Conservation (phyloP, 2,329 filamentous ascomycete genomes). For the Paracorniculantispora psalliotae region DNA sequence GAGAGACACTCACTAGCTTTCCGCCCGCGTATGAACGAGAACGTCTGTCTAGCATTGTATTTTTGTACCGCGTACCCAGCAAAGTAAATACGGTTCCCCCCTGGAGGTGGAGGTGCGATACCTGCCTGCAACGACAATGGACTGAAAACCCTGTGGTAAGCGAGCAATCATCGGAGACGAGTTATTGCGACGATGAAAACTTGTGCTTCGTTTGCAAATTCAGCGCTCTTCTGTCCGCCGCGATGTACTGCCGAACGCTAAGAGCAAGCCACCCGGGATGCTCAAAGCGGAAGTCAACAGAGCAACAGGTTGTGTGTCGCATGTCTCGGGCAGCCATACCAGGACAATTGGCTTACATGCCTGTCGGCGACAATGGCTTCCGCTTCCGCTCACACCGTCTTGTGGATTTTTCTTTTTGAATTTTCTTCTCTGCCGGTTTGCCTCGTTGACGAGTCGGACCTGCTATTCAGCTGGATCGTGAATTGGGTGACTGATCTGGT, state of each 20-base stretch:
- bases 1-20: slow-evolving; percentile 4
- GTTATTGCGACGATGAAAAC: too few relatives aligned
- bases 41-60: background rate
- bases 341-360: slow-evolving; percentile 6
- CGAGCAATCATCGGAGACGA: too few relatives aligned
- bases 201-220: background rate
- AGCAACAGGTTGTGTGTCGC: background rate
- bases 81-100: background rate
- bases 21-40: background rate
- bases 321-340: slow-evolving; percentile 10
- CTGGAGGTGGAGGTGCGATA: background rate
- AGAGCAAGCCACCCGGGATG: slow-evolving; percentile 6
- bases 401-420: background rate
- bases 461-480: background rate
- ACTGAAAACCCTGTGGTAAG: background rate
- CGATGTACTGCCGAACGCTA: background rate
- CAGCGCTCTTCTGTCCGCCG: background rate
- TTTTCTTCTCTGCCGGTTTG: background rate
- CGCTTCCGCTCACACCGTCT: background rate
- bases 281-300: slow-evolving; percentile 11
- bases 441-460: background rate
- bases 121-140: background rate
- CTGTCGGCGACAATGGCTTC: background rate
- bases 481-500: slow-evolving; percentile 5
- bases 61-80: background rate